These are phyloP conservation scores for Croton laevigatus DNA, from an alignment of 441 rosid species.

Conservation along the genomic window DNA sequence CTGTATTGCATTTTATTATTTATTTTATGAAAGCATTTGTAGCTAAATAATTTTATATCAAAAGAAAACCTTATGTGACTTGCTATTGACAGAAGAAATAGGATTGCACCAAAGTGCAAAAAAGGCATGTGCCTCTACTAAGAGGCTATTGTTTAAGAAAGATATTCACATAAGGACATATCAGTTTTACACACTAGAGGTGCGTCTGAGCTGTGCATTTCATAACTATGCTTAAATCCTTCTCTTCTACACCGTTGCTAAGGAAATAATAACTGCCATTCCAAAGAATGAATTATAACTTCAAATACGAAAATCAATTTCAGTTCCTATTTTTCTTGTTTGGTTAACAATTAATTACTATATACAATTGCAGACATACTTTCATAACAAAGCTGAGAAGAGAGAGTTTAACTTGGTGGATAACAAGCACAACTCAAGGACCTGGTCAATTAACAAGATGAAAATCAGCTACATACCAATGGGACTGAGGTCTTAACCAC, in stretches of 20 bases:
- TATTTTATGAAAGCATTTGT: no score
- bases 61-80: no score
- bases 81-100: no score
- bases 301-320: background rate
- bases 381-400: background rate
- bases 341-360: background rate
- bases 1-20: no score
- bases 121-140: no score
- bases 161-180: no score
- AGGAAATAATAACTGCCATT: background rate
- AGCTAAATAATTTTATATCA: no score
- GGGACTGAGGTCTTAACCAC: conserved; percentile 19
- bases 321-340: background rate
- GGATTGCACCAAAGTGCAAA: no score
- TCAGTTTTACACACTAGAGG: no score
- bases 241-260: background rate
- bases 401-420: background rate
- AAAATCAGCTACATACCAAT: conserved; percentile 18
- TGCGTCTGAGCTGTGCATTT: no score
- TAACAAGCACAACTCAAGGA: background rate
- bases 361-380: background rate
- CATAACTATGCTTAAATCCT: background rate
- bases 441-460: background rate
- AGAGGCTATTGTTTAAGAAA: no score
- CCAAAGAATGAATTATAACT: background rate